These are phyloP conservation scores for Trichophyton benhamiae DNA, from an alignment of 2,329 filamentous ascomycete genomes.

Conservation along the genomic window DNA sequence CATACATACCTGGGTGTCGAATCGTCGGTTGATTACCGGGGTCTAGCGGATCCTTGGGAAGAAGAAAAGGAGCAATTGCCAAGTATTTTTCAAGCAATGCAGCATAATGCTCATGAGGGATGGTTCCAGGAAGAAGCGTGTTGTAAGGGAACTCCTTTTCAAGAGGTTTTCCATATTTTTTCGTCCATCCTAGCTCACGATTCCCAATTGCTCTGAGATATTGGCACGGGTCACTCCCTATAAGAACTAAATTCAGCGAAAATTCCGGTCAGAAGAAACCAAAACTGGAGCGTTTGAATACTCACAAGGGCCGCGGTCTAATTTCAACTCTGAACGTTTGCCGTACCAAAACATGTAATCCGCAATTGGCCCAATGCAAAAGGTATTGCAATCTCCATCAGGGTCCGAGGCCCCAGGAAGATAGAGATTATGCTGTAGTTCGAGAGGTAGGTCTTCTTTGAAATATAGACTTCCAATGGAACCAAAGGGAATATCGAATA, in stretches of 20 bases:
- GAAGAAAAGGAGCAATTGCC: conserved; percentile 15
- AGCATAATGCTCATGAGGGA: conserved; percentile 13
- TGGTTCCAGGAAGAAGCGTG: conserved; percentile 14
- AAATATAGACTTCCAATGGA: conserved; percentile 18
- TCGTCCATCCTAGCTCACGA: conserved; percentile 14
- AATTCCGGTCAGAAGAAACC: background rate
- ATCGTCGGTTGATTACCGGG: conserved; percentile 14
- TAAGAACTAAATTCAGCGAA: background rate
- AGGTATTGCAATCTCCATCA: conserved; percentile 7
- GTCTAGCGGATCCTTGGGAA: conserved; percentile 11
- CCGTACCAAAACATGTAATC: conserved; percentile 23
- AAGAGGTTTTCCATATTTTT: conserved; percentile 15
- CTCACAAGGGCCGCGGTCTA: conserved; percentile 19
- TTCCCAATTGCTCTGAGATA: conserved; percentile 15
- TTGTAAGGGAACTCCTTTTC: conserved; percentile 17
- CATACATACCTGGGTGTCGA: conserved; percentile 13
- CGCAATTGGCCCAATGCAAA: conserved; percentile 14
- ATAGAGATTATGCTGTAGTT: conserved; percentile 12
- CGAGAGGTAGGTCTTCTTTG: conserved; percentile 11
- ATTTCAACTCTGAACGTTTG: conserved; percentile 12
- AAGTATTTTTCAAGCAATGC: conserved; percentile 17
- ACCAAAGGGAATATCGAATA: conserved; percentile 15
- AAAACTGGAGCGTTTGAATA: background rate
- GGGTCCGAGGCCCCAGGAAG: background rate
- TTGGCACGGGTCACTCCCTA: conserved; percentile 6